Conservation (phyloP, 192 early-diverging fungal genomes). For the Podila epicladia region DNA sequence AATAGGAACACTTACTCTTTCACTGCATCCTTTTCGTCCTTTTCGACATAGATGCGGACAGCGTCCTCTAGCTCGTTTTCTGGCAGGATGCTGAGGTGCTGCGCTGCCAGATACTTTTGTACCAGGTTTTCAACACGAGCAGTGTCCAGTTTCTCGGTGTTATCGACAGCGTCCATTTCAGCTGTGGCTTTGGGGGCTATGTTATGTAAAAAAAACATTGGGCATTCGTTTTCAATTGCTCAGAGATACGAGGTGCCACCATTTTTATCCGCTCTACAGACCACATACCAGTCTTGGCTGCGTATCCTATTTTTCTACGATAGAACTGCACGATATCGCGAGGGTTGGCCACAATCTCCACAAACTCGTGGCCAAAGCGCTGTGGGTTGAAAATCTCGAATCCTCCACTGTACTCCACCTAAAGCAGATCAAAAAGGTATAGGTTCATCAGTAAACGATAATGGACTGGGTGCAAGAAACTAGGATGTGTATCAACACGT, state of each 20-base stretch:
- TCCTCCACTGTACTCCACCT: constrained; percentile 89
- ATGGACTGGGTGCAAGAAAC: too few relatives aligned
- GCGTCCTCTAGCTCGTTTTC: constrained; percentile 83
- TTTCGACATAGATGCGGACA: constrained; percentile 81
- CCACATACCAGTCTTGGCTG: constrained; percentile 11
- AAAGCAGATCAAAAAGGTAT: not conserved
- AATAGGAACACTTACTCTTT: constrained; percentile 58
- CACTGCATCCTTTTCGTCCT: constrained; percentile 88
- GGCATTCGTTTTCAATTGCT: not conserved
- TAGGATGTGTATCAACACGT: too few relatives aligned
- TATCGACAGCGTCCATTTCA: constrained; percentile 23
- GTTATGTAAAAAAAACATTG: not conserved
- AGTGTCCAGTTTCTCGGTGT: constrained; percentile 70
- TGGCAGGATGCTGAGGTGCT: constrained; percentile 73
- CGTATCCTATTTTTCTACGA: constrained; percentile 56
- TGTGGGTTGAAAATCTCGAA: constrained; percentile 87
- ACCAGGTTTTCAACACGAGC: constrained; percentile 82
- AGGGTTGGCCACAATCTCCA: constrained; percentile 86
- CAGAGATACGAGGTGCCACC: not conserved
- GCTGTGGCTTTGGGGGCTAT: constrained; percentile 21
- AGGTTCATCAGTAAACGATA: too few relatives aligned
- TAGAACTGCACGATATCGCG: constrained; percentile 88
- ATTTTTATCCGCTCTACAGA: too few relatives aligned
- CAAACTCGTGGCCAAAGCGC: constrained; percentile 85
- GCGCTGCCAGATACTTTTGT: constrained; percentile 70